phyloP scores from a whole-genome alignment of 495 filamentous ascomycete genomes.

The Penicillium soppii region DNA sequence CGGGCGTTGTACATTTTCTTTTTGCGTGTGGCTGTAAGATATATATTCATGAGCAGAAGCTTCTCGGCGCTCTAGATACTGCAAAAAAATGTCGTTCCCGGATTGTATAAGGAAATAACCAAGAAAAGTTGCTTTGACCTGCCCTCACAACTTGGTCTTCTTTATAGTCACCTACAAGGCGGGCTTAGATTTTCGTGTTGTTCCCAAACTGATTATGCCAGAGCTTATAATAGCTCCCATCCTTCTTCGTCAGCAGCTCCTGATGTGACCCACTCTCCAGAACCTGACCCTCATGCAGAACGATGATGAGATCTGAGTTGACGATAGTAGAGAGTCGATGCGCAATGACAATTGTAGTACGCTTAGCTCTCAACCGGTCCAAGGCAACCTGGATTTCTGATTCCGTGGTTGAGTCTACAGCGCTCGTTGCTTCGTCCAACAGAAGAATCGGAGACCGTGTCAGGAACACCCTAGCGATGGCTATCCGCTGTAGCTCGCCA shows the following conservation, averaged over 20 bases:
- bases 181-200: neutral
- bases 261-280: conserved; percentile 74
- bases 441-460: conserved; percentile 52
- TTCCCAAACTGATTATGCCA: conserved; percentile 10
- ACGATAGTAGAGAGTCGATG: conserved; percentile 83
- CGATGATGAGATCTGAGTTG: conserved; percentile 82
- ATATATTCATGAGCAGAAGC: too few relatives aligned
- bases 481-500: conserved; percentile 73
- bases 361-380: conserved; percentile 22
- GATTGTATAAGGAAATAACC: too few relatives aligned
- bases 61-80: too few relatives aligned
- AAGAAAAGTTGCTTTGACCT: too few relatives aligned
- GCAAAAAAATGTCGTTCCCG: too few relatives aligned
- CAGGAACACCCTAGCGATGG: conserved; percentile 64
- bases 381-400: conserved; percentile 48
- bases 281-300: conserved; percentile 72
- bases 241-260: conserved; percentile 3
- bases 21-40: too few relatives aligned
- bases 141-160: neutral
- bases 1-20: too few relatives aligned
- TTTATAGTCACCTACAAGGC: neutral
- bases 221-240: conserved; percentile 7
- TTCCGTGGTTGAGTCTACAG: conserved; percentile 55
- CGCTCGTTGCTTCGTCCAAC: conserved; percentile 58
- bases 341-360: conserved; percentile 37